These are phyloP conservation scores for Talaromyces amestolkiae DNA, from an alignment of 2,329 filamentous ascomycete genomes.

Conservation along the genomic window DNA sequence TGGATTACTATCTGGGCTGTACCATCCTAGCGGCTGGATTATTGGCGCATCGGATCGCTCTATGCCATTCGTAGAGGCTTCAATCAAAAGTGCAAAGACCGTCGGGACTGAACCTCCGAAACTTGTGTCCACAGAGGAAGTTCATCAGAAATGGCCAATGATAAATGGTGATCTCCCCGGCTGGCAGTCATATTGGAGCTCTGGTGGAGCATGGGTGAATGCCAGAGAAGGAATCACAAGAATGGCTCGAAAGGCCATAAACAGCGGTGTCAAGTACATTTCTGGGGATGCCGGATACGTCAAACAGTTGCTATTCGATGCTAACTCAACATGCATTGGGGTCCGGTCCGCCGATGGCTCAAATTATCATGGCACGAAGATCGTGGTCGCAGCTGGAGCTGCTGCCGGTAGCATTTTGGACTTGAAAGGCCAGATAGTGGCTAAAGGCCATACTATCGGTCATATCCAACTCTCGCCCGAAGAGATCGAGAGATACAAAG, in stretches of 20 bases:
- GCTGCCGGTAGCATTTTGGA: slow-evolving; percentile 49
- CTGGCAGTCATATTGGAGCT: slow-evolving; percentile 26
- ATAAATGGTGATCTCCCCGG: slow-evolving; percentile 36
- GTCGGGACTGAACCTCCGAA: slow-evolving; percentile 12
- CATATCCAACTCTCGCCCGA: slow-evolving; percentile 50
- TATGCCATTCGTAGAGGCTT: slow-evolving; percentile 11
- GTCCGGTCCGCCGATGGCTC: slow-evolving; percentile 45
- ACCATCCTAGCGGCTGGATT: slow-evolving; percentile 20
- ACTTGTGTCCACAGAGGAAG: slow-evolving; percentile 28
- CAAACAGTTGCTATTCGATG: slow-evolving; percentile 40
- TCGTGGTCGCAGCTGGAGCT: slow-evolving; percentile 53
- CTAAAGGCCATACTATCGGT: slow-evolving; percentile 55
- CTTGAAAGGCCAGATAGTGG: slow-evolving; percentile 45
- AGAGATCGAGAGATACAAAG: slow-evolving; percentile 47
- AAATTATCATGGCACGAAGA: slow-evolving; percentile 43
- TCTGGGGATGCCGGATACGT: slow-evolving; percentile 40
- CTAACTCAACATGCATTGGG: slow-evolving; percentile 41
- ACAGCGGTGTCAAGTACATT: slow-evolving; percentile 47
- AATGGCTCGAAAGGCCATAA: slow-evolving; percentile 22
- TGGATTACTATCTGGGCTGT: slow-evolving; percentile 16
- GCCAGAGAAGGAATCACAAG: slow-evolving; percentile 21
- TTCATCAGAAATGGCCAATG: slow-evolving; percentile 46
- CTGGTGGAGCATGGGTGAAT: slow-evolving; percentile 23
- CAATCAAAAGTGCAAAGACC: slow-evolving; percentile 20
- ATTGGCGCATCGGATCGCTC: slow-evolving; percentile 22